Evolutionary conservation across 2,329 filamentous ascomycete species (phyloP), one percentile per base, ranked within the genome.

Genomic region (Colletotrichum karsti): DNA sequence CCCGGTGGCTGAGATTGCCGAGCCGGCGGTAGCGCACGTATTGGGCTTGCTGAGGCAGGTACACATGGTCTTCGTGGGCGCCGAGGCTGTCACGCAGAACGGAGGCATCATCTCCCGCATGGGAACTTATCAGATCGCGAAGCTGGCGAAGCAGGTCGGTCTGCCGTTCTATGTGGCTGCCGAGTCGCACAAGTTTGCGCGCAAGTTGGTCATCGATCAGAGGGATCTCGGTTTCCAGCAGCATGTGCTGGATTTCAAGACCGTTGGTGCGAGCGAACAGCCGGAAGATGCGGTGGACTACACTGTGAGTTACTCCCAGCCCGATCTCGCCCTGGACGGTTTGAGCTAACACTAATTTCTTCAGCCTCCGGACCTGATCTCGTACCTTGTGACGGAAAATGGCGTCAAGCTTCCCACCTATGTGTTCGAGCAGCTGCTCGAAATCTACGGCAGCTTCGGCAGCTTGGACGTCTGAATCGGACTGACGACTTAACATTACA

Each of bases 181-280:
- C 1, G 96, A 99, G 83, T 97, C 93, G 74, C 96, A 99, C 84
- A 99, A 99, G 82, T 98, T 99, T 77, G 94, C 97, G 50, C 88
- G 94, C 74, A 87, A 96, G 62, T 96, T 95, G 74, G 93, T 95
- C 1, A 82, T 96, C 22, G 90, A 91, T 70, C 94, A 97, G 80
- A 89, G 91, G 67, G 93, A 96, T 76, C 83, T 97, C 66, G 93
- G 93, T 0, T 83, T 97, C 72, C 88, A 92, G 76, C 94, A 97
- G 79, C 87, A 89, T 35, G 87, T 97, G 13, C 85, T 96, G 67
- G 89, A 93, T 54, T 97, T 96, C 77, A 85, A 85, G 73, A 89
- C 88, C 2, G 84, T 87, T 5, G 83, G 70, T 12, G 56, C 74
- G 44, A 82, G 79, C 63, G 77, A 87, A 68, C 80, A 84, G 67